Conservation (phyloP, 768 basidiomycete genomes). For the Xerocomellus amylosporus region DNA sequence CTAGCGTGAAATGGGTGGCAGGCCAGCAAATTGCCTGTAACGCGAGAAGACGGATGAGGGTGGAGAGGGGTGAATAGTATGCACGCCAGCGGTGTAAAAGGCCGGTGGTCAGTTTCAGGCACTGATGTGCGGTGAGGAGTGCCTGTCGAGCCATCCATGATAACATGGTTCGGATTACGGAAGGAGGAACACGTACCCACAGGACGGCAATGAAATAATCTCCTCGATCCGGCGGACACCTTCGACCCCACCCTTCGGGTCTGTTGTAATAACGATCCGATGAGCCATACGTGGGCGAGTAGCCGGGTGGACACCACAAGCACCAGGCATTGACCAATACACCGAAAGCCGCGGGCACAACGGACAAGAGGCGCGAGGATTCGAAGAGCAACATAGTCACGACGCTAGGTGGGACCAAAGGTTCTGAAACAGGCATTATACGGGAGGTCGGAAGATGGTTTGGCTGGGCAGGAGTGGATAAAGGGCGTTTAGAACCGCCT, state of each 20-base stretch:
- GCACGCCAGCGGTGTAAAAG: conserved; percentile 86
- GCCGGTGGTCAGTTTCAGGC: conserved; percentile 82
- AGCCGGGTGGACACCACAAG: conserved; percentile 44
- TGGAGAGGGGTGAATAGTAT: conserved; percentile 85
- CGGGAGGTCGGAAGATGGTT: conserved; percentile 70
- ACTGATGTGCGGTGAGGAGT: conserved; percentile 85
- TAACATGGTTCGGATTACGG: not conserved
- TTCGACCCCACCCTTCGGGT: conserved; percentile 24
- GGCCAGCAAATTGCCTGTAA: conserved; percentile 98
- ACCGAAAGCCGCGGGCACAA: conserved; percentile 71
- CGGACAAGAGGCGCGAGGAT: conserved; percentile 62
- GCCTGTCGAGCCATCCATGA: conserved; percentile 44
- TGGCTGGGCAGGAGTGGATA: conserved; percentile 39
- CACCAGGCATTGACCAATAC: conserved; percentile 60
- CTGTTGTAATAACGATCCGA: not conserved
- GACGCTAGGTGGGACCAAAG: conserved; percentile 47
- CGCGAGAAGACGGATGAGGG: conserved; percentile 87
- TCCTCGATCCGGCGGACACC: conserved; percentile 48
- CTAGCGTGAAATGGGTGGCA: conserved; percentile 81
- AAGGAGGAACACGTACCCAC: conserved; percentile 51
- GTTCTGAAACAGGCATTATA: conserved; percentile 48
- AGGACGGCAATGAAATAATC: conserved; percentile 68
- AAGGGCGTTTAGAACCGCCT: conserved; percentile 7
- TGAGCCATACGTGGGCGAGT: conserved; percentile 7
- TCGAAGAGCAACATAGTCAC: conserved; percentile 65